Evolutionary conservation across 257 asterid genomes (phyloP).

Genomic region (Parsonsia alboflavescens): DNA sequence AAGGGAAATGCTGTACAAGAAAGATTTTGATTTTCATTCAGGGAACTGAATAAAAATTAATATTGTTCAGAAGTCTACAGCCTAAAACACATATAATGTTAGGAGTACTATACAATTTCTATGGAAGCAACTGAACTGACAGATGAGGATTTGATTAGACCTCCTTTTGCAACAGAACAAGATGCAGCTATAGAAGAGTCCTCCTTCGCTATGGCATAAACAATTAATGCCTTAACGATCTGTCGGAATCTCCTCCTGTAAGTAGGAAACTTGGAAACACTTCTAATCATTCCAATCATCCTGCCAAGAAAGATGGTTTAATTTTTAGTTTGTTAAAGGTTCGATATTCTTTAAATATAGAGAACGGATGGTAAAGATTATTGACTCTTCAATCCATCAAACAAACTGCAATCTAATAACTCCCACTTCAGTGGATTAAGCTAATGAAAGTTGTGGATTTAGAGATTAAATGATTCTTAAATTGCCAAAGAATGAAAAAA

Average conservation of each 20-base stretch:
- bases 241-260: constrained; percentile 69
- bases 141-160: constrained; percentile 41
- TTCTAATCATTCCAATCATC: constrained; percentile 71
- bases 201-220: constrained; percentile 37
- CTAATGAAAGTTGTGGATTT: background rate
- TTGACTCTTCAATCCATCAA: background rate
- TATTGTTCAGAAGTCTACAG: background rate
- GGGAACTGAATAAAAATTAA: background rate
- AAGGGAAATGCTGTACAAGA: background rate
- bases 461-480: background rate
- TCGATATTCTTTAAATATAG: background rate
- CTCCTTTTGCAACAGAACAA: constrained; percentile 34
- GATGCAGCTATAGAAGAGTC: constrained; percentile 25
- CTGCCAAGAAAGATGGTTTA: constrained; percentile 31
- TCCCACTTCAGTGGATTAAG: background rate
- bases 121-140: constrained; percentile 39
- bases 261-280: constrained; percentile 73
- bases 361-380: background rate
- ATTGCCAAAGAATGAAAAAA: background rate
- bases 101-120: constrained; percentile 42
- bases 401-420: too few species aligned
- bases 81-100: background rate
- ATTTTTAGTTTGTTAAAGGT: background rate
- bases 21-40: background rate
- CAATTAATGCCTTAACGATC: constrained; percentile 59